Base-by-base conservation (phyloP, 2,329 filamentous ascomycete genomes). In the Capronia coronata region DNA sequence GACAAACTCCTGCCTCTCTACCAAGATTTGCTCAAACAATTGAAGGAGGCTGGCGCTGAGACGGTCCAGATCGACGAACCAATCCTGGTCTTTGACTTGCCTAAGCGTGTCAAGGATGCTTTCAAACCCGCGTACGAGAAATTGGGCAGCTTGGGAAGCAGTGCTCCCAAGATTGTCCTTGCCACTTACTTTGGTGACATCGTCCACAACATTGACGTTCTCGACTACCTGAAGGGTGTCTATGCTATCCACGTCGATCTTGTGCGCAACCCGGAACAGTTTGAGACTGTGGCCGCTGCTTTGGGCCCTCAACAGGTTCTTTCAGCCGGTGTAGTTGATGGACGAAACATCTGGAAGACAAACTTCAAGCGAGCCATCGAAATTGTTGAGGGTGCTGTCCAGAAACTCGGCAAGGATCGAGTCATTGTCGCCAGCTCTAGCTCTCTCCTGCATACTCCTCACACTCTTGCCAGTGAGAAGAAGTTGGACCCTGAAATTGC, bases 291-390 rank as follows among this genome's bases (percentile, higher is more conserved):
- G 65, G 71, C 88, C 62, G 78, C 76, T 66, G 84, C 89, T 65
- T 82, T 98, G 59, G 89, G 88, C 69, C 74, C 87, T 69, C 88
- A 89, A 71, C 94, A 95, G 69, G 73, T 89, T 62, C 84, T 98
- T 61, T 98, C 93, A 61, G 86, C 83, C 59, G 93, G 93, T 87
- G 86, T 98, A 63, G 93, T 98, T 61, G 90, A 98, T 65, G 93
- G 93, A 65, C 89, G 93, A 67, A 98, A 98, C 82, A 97, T 98
- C 79, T 98, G 93, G 93, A 98, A 98, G 87, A 96, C 89, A 75
- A 94, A 97, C 84, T 86, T 96, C 77, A 86, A 94, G 82, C 82
- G 82, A 65, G 89, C 93, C 66, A 94, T 98, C 60, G 90, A 93
- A 78, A 81, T 76, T 59, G 85, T 93, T 55, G 88, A 97, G 82